These are phyloP conservation scores for Starmerella powellii DNA, from an alignment of 805 yeast species.

Conservation along the genomic window DNA sequence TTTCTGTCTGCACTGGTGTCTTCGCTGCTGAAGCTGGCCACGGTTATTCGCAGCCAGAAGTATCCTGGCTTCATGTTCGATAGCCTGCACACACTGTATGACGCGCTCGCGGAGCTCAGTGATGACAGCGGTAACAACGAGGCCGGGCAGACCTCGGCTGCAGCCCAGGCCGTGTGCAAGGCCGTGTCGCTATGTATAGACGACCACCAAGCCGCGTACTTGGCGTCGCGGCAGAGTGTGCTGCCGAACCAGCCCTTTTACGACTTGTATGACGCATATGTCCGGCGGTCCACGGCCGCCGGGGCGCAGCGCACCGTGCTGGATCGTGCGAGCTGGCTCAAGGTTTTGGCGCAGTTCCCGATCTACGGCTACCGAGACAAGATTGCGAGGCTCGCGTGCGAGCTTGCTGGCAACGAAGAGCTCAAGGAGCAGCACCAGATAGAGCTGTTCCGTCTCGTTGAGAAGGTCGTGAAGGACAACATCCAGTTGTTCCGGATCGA, in stretches of 20 bases:
- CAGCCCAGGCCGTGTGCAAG: not conserved
- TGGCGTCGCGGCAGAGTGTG: slow-evolving; percentile 11
- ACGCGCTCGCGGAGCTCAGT: not conserved
- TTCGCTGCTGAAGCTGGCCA: slow-evolving; percentile 6
- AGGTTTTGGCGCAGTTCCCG: not conserved
- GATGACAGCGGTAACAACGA: too few relatives aligned
- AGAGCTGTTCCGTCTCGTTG: slow-evolving; percentile 10
- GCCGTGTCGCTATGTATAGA: not conserved
- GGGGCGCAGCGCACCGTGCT: too few relatives aligned
- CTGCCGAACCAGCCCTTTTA: slow-evolving; percentile 8
- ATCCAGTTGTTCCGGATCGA: slow-evolving; percentile 1
- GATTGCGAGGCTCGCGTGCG: slow-evolving; percentile 2
- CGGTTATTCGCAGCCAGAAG: slow-evolving; percentile 1
- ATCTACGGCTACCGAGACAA: not conserved
- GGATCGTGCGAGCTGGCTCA: too few relatives aligned
- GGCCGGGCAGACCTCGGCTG: too few relatives aligned
- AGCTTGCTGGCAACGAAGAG: slow-evolving; percentile 4
- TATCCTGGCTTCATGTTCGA: slow-evolving; percentile 10
- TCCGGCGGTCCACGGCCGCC: too few relatives aligned
- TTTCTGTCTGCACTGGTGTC: slow-evolving; percentile 8
- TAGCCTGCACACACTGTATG: slow-evolving; percentile 4
- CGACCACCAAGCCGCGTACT: slow-evolving; percentile 6
- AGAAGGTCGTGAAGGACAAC: not conserved
- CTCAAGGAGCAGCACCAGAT: slow-evolving; percentile 8
- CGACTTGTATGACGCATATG: slow-evolving; percentile 4